Base-by-base conservation (phyloP, 1,139 yeast genomes). In the Entelexis paramagnoliae region DNA sequence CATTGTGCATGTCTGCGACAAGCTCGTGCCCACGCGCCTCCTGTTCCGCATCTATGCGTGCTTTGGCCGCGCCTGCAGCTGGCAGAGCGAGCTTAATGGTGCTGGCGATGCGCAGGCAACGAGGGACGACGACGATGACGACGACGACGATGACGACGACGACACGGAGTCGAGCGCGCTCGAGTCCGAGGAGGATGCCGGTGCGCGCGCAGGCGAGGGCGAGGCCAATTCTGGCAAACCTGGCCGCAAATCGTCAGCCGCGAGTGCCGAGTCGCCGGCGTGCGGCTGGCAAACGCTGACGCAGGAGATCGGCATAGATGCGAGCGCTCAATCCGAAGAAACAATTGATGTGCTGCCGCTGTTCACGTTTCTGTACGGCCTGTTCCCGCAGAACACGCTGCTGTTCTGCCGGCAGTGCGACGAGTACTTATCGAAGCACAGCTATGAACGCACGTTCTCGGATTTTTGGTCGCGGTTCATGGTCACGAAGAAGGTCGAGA, bases 311-410 rank as follows among this genome's bases (percentile, higher is more conserved):
- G 46, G 28, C 19, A 16, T 30, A 24, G 46, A 40, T 8, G 14
- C 43, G 9, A 6, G 8, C 13, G 33, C 26, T 3, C 4, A n/a
- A 9, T 10, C 28, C n/a, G 46, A 39, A 16, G 35, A 61, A 64
- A 35, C 50, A 4, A 40, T 55, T 2, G 56, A 64, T 38, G 58
- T 64, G 34, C 55, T 63, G 2, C 67, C 71, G 11, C 59, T 74
- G 16, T 71, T 68, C 47, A 73, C 80, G 0, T 66, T 77, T 34
- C 61, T 81, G 2, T 81, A 81, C 59, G 87, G 84, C 0, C 62
- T 81, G n/a, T 81, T 73, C 58, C 86, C 87, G 0, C 65, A 71
- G 30, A 77, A 78, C 58, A 64, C 79, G 3, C 60, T 73, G 34
- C 62, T 64, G 6, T 81, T 78, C 59, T 58, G 74, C 19, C 66